These are phyloP conservation scores for Warburgia ugandensis DNA, from an alignment of 164 flowering plant species.

Conservation along the genomic window DNA sequence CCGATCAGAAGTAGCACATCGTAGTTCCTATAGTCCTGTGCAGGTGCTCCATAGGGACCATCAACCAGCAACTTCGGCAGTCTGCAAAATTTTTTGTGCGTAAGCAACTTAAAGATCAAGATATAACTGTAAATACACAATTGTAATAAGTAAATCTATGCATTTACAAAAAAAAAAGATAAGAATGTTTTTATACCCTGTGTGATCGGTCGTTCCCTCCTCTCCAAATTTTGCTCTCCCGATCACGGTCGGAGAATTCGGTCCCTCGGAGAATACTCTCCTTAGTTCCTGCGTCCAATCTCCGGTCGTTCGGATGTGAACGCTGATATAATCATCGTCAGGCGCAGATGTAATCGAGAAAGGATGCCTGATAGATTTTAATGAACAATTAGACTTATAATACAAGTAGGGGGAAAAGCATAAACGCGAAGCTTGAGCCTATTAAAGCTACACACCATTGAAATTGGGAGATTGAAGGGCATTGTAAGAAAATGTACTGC, in stretches of 20 bases:
- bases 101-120: neutral
- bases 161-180: too few relatives aligned
- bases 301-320: slow-evolving; percentile 82
- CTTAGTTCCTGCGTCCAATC: slow-evolving; percentile 91
- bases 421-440: neutral
- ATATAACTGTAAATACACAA: too few relatives aligned
- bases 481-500: slow-evolving; percentile 80
- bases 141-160: too few relatives aligned
- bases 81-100: slow-evolving; percentile 31
- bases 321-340: slow-evolving; percentile 78
- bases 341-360: slow-evolving; percentile 96
- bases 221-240: slow-evolving; percentile 51
- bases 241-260: slow-evolving; percentile 32
- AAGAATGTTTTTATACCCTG: slow-evolving; percentile 36
- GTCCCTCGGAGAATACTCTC: slow-evolving; percentile 56
- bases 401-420: neutral
- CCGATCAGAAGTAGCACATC: slow-evolving; percentile 93
- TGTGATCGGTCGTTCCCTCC: slow-evolving; percentile 30
- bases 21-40: slow-evolving; percentile 80
- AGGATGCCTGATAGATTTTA: slow-evolving; percentile 64
- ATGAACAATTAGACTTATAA: neutral
- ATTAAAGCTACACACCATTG: slow-evolving; percentile 55
- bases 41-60: slow-evolving; percentile 99
- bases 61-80: slow-evolving; percentile 69
- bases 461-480: slow-evolving; percentile 80